Base-by-base conservation (phyloP, 805 yeast species). In the Metschnikowia gelsemii region DNA sequence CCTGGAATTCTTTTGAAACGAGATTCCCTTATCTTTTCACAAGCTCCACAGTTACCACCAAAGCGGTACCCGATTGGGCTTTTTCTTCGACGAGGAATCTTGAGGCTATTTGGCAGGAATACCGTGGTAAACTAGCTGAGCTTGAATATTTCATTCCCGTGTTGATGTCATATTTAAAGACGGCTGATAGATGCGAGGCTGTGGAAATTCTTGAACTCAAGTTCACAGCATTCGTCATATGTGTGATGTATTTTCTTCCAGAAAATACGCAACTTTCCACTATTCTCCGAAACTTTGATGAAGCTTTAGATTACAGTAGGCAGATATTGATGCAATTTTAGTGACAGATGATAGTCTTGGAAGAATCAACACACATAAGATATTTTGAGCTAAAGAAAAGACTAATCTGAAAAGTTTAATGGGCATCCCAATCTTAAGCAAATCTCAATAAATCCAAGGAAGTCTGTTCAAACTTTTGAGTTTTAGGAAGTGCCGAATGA, bases 191-290 rank as follows among this genome's bases (percentile, higher is more conserved):
- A 2, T 29, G 43, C 2, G 44, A 43, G 3, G 24, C 33, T 4
- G 43, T 12, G 13, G 24, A 22, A 5, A 21, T 45, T 4, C 29
- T 51, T 17, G 46, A 45, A 24, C 21, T 51, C 18, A 50, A 50
- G 20, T 34, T 51, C 31, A 47, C 38, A 5, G 38, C 55, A 12
- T 50, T 47, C 32, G 20, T 50, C 16, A 28, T 47, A 13, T 36
- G 43, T 26, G 36, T 46, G 17, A 33, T 37, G 8, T 27, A 43
- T 19, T 43, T 51, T 33, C 35, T 45, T 11, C 47, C 49, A 1
- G 13, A n/a, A 8, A 25, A 26, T 16, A 37, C 40, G 5, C 44
- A 31, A 4, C 19, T 45, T 13, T 25, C 38, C 4, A 24, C 28
- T 6, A 16, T 30, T 13, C 20, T 43, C 17, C 24, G 23, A 27